These are phyloP conservation scores for Lecanicillium sp. DNA, from an alignment of 2,329 filamentous ascomycete genomes.

Conservation along the genomic window DNA sequence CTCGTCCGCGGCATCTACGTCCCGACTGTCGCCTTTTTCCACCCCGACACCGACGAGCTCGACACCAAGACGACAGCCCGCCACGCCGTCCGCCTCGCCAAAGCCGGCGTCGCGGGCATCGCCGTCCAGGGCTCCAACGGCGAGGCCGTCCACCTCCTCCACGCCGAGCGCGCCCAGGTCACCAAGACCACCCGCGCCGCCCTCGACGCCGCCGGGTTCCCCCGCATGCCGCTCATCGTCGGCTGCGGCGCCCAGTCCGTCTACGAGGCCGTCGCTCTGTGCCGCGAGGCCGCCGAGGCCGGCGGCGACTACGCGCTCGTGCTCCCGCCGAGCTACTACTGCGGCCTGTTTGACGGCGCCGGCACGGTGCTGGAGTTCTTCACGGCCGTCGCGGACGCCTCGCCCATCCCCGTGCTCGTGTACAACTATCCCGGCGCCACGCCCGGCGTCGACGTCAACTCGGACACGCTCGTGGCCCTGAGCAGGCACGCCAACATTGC, in stretches of 20 bases:
- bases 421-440: conserved; percentile 65
- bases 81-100: conserved; percentile 63
- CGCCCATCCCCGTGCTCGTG: conserved; percentile 60
- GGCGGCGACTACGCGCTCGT: conserved; percentile 73
- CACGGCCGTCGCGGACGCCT: conserved; percentile 52
- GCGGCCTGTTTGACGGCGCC: conserved; percentile 52
- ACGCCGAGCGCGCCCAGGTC: conserved; percentile 62
- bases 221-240: conserved; percentile 64
- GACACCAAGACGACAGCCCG: conserved; percentile 55
- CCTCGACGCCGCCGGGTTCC: conserved; percentile 58
- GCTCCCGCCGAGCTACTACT: conserved; percentile 72
- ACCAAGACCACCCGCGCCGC: conserved; percentile 64
- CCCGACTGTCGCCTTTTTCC: conserved; percentile 69
- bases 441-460: conserved; percentile 58
- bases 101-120: conserved; percentile 66
- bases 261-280: conserved; percentile 64
- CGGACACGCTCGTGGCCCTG: conserved; percentile 53
- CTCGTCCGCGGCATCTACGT: conserved; percentile 58
- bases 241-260: conserved; percentile 70
- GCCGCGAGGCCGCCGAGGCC: conserved; percentile 59
- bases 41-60: conserved; percentile 57
- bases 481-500: conserved; percentile 59
- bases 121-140: conserved; percentile 78
- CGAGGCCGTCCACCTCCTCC: conserved; percentile 72
- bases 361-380: conserved; percentile 60